Evolutionary conservation across 148 eudicot genomes (phyloP), one percentile per base, ranked within the genome.

Genomic region (Cornus suecica): DNA sequence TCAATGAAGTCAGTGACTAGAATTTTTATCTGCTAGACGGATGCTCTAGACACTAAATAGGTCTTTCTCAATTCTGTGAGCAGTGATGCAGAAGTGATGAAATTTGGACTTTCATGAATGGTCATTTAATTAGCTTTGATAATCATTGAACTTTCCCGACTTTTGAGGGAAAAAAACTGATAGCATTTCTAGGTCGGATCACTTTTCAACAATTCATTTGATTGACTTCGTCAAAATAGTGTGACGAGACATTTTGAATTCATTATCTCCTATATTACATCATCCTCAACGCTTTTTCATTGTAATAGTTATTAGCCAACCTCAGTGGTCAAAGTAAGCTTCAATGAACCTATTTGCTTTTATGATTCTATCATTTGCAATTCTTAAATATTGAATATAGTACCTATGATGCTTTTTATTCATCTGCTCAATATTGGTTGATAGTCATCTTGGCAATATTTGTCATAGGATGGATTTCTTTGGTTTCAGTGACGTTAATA

Each of bases 401-500:
- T 48, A 48, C 13, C 54, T 48, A 13, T 48, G 41, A 5, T 73
- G 31, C 34, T 34, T 72, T 14, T 24, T 26, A 32, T 45, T 34
- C 32, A 62, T 22, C 20, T 32, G 68, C 25, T 62, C 32, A 14
- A 62, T 8, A 15, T 61, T 31, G 25, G 25, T 62, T 61, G 67
- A 48, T 4, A 11, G 67, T 16, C 23, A 61, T 62, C 42, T 37
- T 34, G 23, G 18, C 60, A 73, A 61, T 16, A 18, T 37, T 62
- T 11, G 7, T 61, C 14, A 34, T 61, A 23, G 30, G 23, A 48
- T 63, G 65, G 15, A 30, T 29, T n/a, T 65, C 11, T 71, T 30
- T 10, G 69, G 42, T 37, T 37, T 48, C 23, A 51, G 37, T 72
- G 58, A 48, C 74, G 74, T 72, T 72, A 56, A 66, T 70, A 20